These are phyloP conservation scores for Mesotaenium endlicherianum DNA, from an alignment of 139 green algal species.

Conservation along the genomic window DNA sequence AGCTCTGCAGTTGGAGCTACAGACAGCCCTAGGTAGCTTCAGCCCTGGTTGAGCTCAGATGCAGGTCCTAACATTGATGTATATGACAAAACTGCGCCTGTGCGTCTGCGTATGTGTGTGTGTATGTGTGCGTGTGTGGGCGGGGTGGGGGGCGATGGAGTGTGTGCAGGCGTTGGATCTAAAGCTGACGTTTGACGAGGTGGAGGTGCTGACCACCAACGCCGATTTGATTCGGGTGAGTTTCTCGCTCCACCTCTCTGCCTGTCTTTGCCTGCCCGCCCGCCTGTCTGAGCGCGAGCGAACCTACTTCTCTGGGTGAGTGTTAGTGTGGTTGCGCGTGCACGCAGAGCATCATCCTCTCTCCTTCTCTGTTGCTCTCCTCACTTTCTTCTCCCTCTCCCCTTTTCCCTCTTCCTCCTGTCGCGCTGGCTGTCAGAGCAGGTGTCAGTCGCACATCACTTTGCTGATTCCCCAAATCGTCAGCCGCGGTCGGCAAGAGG, in stretches of 20 bases:
- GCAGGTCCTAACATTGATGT: not conserved
- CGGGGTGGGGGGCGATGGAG: not conserved
- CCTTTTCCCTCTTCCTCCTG: conserved; percentile 9
- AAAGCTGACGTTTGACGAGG: conserved; percentile 43
- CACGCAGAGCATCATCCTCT: conserved; percentile 18
- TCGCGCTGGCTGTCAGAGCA: not conserved
- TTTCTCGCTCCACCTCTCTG: not conserved
- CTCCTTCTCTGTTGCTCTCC: conserved; percentile 2
- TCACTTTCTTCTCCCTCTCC: conserved; percentile 2
- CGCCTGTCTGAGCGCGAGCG: not conserved
- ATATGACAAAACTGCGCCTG: not conserved
- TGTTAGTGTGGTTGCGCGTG: not conserved
- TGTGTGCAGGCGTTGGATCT: conserved; percentile 36
- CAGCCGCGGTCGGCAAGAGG: not conserved
- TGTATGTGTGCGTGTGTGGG: not conserved
- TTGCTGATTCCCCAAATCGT: not conserved
- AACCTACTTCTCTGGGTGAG: not conserved
- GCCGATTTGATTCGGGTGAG: conserved; percentile 44
- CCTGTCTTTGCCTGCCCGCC: not conserved
- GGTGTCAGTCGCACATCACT: not conserved
- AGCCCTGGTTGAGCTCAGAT: not conserved
- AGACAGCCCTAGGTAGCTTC: conserved; percentile 44
- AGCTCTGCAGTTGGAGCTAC: not conserved
- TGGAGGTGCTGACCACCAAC: conserved; percentile 23
- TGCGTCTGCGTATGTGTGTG: not conserved